These are phyloP conservation scores for Orbilia brochopaga DNA, from an alignment of 2,329 filamentous ascomycete species.

Conservation along the genomic window DNA sequence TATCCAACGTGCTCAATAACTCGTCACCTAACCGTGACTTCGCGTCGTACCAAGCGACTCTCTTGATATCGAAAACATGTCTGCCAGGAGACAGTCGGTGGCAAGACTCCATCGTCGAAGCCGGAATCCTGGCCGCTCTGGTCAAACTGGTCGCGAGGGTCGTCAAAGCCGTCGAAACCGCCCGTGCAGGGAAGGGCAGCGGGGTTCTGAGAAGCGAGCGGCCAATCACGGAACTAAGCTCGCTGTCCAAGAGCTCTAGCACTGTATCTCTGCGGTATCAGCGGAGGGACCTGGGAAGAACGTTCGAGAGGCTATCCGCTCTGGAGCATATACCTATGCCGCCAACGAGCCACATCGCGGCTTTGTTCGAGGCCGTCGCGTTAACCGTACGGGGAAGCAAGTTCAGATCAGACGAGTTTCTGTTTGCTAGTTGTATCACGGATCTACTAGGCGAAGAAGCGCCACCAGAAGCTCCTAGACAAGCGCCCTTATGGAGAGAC, in stretches of 20 bases:
- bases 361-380: conserved; percentile 77
- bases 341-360: conserved; percentile 67
- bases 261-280: conserved; percentile 62
- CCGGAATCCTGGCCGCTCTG: conserved; percentile 77
- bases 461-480: conserved; percentile 11
- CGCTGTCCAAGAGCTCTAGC: conserved; percentile 38
- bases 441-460: conserved; percentile 46
- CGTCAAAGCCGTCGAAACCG: conserved; percentile 63
- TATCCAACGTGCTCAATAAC: conserved; percentile 61
- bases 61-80: conserved; percentile 60
- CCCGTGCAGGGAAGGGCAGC: conserved; percentile 19
- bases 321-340: conserved; percentile 62
- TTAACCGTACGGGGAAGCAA: conserved; percentile 76
- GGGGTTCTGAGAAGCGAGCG: conserved; percentile 33
- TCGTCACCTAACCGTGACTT: conserved; percentile 68
- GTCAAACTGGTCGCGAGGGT: conserved; percentile 75
- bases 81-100: conserved; percentile 42
- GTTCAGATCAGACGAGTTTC: conserved; percentile 70
- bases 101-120: conserved; percentile 72
- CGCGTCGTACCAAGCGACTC: conserved; percentile 68
- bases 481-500: conserved; percentile 30
- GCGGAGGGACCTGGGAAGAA: conserved; percentile 62
- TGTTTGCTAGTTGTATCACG: conserved; percentile 62
- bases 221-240: conserved; percentile 68
- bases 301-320: conserved; percentile 12